These are phyloP conservation scores for Sarocladiaceae sp. DNA, from an alignment of 2,329 filamentous ascomycete genomes.

Conservation along the genomic window DNA sequence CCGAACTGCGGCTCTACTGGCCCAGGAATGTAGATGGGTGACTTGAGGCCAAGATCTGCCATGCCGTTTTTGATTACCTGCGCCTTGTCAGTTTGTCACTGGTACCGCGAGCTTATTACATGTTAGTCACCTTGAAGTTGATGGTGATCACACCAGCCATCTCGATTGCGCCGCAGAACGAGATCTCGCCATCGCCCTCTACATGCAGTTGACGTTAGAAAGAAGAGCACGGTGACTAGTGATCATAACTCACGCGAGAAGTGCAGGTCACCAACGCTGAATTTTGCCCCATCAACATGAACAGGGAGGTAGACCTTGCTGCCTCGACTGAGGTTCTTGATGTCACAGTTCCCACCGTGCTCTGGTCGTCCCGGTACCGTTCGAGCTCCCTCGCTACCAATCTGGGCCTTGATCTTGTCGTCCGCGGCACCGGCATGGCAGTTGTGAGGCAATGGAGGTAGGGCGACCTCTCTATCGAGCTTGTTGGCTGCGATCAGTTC, in stretches of 20 bases:
- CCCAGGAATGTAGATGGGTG: constrained; percentile 76
- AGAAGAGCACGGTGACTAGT: not conserved
- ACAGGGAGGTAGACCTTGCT: constrained; percentile 83
- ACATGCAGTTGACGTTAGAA: not conserved
- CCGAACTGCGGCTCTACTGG: constrained; percentile 86
- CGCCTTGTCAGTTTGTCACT: too few relatives aligned
- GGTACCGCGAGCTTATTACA: too few relatives aligned
- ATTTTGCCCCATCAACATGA: constrained; percentile 81
- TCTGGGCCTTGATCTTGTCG: constrained; percentile 53
- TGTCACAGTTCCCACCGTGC: constrained; percentile 87
- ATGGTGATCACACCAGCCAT: constrained; percentile 90
- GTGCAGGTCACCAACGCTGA: constrained; percentile 82
- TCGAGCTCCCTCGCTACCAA: constrained; percentile 72
- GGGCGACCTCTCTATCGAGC: constrained; percentile 60
- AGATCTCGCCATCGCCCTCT: constrained; percentile 86
- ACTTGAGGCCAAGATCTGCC: constrained; percentile 64
- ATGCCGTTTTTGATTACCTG: constrained; percentile 61
- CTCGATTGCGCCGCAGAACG: constrained; percentile 84
- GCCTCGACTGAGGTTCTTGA: constrained; percentile 76
- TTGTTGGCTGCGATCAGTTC: constrained; percentile 54
- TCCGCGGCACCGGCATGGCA: constrained; percentile 64
- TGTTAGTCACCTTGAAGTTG: constrained; percentile 65
- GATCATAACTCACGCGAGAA: constrained; percentile 50
- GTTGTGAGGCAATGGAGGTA: constrained; percentile 66
- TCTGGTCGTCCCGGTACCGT: constrained; percentile 82